A percentile compares a stretch with the other conserved stretches of the same genome.
Conservation (phyloP, 345 rosid species). For the Populus euphratica region DNA sequence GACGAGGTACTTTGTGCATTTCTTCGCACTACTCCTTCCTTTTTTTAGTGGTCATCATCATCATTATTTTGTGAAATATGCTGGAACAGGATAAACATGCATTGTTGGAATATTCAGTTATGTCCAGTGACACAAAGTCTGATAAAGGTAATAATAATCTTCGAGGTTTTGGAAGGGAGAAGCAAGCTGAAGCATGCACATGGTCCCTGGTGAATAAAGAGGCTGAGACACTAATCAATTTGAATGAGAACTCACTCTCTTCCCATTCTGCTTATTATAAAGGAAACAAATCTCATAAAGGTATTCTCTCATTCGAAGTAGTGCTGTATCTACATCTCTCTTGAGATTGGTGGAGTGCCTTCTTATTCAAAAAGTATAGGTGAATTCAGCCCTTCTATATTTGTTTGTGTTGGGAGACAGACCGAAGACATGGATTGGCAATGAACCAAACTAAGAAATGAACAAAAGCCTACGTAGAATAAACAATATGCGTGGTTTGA, state of each 20-base stretch:
- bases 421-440: background rate
- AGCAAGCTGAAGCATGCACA: slow-evolving; percentile 22
- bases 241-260: slow-evolving; percentile 36
- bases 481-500: background rate
- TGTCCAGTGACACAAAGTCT: slow-evolving; percentile 1
- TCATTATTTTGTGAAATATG: background rate
- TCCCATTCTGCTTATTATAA: slow-evolving; percentile 32
- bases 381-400: background rate
- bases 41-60: background rate
- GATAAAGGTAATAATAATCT: slow-evolving; percentile 14
- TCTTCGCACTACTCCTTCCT: background rate
- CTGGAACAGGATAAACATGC: slow-evolving; percentile 17
- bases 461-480: background rate
- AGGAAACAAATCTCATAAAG: slow-evolving; percentile 40
- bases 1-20: slow-evolving; percentile 35
- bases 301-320: slow-evolving; percentile 21
- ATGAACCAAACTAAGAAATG: background rate
- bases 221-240: slow-evolving; percentile 29
- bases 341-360: background rate
- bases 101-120: slow-evolving; percentile 1
- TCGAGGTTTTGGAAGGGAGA: slow-evolving; percentile 21
- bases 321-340: background rate
- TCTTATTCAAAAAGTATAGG: background rate
- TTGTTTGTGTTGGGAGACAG: background rate
- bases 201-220: slow-evolving; percentile 38